phyloP scores from a whole-genome alignment of 805 yeast species.

The Barnettozyma vustinii region DNA sequence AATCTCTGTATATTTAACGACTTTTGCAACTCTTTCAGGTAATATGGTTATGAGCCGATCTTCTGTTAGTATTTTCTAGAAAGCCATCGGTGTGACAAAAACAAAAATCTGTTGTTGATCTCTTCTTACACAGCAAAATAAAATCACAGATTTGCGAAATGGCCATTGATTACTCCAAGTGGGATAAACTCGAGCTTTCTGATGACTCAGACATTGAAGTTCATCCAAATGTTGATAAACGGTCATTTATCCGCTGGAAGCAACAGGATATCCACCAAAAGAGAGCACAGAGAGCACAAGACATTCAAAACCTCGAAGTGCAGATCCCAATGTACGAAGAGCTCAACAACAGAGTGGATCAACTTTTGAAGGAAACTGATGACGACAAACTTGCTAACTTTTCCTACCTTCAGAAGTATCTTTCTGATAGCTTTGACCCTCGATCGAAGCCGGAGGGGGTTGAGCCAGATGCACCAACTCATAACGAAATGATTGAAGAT shows the following conservation, averaged over 20 bases:
- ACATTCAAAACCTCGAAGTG: slow-evolving; percentile 67
- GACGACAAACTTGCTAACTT: slow-evolving; percentile 32
- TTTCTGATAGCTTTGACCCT: slow-evolving; percentile 49
- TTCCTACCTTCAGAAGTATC: slow-evolving; percentile 32
- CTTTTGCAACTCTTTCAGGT: too few species aligned
- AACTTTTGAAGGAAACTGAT: slow-evolving; percentile 41
- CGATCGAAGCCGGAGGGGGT: slow-evolving; percentile 49
- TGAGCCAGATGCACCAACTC: slow-evolving; percentile 51
- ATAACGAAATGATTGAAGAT: slow-evolving; percentile 91
- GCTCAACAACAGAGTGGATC: slow-evolving; percentile 68
- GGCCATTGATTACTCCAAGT: slow-evolving; percentile 93
- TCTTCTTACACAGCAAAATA: not conserved
- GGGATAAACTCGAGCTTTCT: slow-evolving; percentile 94
- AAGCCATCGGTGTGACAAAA: not conserved
- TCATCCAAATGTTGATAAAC: slow-evolving; percentile 95
- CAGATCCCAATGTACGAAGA: slow-evolving; percentile 79
- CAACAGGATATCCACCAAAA: slow-evolving; percentile 96
- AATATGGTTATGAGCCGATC: too few species aligned
- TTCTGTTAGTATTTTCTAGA: not conserved
- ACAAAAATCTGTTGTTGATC: not conserved
- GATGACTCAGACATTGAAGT: slow-evolving; percentile 97
- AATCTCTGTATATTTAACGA: slow-evolving; percentile 7
- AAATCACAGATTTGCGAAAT: slow-evolving; percentile 29
- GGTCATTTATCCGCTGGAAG: slow-evolving; percentile 90
- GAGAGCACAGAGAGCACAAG: slow-evolving; percentile 72